These are phyloP conservation scores for Entoloma clypeatum DNA, from an alignment of 1,284 basidiomycete species.

Conservation along the genomic window DNA sequence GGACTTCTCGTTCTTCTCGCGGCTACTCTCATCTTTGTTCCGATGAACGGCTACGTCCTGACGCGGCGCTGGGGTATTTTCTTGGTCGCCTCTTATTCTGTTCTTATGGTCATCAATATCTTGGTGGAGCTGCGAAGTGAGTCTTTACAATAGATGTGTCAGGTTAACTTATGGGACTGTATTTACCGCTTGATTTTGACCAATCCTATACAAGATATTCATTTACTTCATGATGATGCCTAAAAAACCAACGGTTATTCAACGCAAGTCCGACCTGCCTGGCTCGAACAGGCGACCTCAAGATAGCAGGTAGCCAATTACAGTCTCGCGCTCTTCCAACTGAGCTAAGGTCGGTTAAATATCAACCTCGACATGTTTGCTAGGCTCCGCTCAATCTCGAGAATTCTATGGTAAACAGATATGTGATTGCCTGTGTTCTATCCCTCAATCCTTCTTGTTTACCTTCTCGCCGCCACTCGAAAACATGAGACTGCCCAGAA, in stretches of 20 bases:
- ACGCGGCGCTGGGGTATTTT: constrained; percentile 77
- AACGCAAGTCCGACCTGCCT: constrained; percentile 44
- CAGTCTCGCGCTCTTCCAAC: constrained; percentile 47
- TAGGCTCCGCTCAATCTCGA: too few species aligned
- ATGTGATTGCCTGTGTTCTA: neutral
- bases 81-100: constrained; percentile 71
- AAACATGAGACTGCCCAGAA: constrained; percentile 59
- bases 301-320: too few species aligned
- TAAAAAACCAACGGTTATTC: too few species aligned
- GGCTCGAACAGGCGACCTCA: constrained; percentile 47
- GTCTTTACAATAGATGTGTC: constrained; percentile 4
- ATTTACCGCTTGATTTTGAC: too few species aligned
- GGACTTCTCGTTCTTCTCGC: constrained; percentile 76
- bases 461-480: constrained; percentile 21
- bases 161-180: too few species aligned
- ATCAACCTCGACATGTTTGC: too few species aligned
- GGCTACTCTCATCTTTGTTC: constrained; percentile 81
- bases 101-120: constrained; percentile 72
- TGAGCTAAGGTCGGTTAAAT: constrained; percentile 45
- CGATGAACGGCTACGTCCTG: constrained; percentile 79
- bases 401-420: neutral
- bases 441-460: constrained; percentile 9
- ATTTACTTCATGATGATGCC: too few species aligned
- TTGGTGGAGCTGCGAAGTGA: constrained; percentile 57
- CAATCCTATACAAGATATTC: too few species aligned